phyloP scores from a whole-genome alignment of 2,329 filamentous ascomycete genomes.

The Gyromitra esculenta region DNA sequence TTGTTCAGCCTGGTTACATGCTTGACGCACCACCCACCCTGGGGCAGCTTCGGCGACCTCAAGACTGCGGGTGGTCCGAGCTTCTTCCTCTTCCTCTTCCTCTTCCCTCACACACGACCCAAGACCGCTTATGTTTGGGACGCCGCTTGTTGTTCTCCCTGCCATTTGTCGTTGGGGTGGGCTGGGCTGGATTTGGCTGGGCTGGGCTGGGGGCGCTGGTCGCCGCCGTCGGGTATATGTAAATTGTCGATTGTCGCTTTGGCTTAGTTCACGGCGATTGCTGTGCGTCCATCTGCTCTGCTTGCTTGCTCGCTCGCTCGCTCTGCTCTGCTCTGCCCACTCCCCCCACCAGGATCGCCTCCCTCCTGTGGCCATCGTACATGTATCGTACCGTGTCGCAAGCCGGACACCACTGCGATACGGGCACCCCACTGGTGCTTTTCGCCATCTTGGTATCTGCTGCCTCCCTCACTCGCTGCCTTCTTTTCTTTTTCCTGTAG shows the following conservation, averaged over 20 bases:
- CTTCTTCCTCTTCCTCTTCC: neutral
- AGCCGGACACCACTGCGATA: constrained; percentile 2
- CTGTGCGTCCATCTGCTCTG: constrained; percentile 13
- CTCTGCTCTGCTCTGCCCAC: neutral
- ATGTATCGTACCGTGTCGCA: neutral
- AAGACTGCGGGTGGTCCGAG: constrained; percentile 36
- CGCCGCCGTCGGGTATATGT: constrained; percentile 26
- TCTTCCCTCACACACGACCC: constrained; percentile 22
- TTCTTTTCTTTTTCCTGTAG: constrained; percentile 34
- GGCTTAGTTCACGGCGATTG: constrained; percentile 22
- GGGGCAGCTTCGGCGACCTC: constrained; percentile 48
- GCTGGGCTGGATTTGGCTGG: too few relatives aligned
- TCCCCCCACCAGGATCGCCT: neutral
- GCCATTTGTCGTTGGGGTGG: constrained; percentile 32
- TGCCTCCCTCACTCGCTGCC: too few relatives aligned
- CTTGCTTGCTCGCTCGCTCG: constrained; percentile 16
- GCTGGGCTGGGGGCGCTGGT: neutral
- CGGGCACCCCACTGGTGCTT: too few relatives aligned
- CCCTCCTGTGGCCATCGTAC: constrained; percentile 16
- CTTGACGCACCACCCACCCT: constrained; percentile 4
- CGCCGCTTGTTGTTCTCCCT: constrained; percentile 35
- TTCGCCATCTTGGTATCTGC: constrained; percentile 1
- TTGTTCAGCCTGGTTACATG: constrained; percentile 35
- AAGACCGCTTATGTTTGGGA: constrained; percentile 46
- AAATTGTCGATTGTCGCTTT: constrained; percentile 8